A percentile compares a stretch with the other conserved stretches of the same genome.
Evolutionary conservation across 805 yeast genomes (phyloP).

Genomic region (Ogataea methylovora): DNA sequence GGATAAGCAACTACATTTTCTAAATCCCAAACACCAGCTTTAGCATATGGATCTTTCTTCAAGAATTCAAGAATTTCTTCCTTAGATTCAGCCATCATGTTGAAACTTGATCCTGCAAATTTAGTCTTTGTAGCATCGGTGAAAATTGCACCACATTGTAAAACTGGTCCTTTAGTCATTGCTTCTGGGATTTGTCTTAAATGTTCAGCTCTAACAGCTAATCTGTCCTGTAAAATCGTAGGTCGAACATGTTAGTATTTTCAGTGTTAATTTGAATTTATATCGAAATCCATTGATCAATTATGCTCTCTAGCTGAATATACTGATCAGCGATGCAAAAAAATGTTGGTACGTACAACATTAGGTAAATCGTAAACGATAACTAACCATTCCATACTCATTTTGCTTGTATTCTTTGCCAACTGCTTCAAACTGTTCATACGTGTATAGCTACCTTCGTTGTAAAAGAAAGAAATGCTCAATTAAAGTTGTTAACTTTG

Average conservation of each 20-base stretch:
- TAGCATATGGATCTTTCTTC: constrained; percentile 54
- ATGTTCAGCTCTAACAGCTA: constrained; percentile 45
- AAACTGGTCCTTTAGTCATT: constrained; percentile 31
- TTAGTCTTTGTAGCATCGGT: constrained; percentile 34
- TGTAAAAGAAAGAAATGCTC: too few relatives aligned
- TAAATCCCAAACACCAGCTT: constrained; percentile 71
- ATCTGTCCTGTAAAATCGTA: constrained; percentile 32
- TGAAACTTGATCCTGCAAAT: constrained; percentile 65
- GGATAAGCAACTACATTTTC: constrained; percentile 55
- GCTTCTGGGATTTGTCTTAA: constrained; percentile 36
- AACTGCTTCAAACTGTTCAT: neutral
- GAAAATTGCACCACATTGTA: constrained; percentile 46
- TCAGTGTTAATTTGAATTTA: too few relatives aligned
- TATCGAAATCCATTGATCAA: too few relatives aligned
- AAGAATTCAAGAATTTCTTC: constrained; percentile 61
- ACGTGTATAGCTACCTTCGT: neutral
- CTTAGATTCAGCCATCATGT: constrained; percentile 53
- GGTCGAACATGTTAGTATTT: too few relatives aligned
- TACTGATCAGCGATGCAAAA: too few relatives aligned
- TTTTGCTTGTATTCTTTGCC: neutral
- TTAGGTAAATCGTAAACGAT: constrained; percentile 65
- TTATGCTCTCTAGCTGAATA: too few relatives aligned
- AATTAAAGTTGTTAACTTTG: too few relatives aligned
- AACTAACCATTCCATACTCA: constrained; percentile 48
- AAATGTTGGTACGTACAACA: constrained; percentile 17